Evolutionary conservation across 1,284 basidiomycete genomes (phyloP).

Genomic region (Puccinia polysora): DNA sequence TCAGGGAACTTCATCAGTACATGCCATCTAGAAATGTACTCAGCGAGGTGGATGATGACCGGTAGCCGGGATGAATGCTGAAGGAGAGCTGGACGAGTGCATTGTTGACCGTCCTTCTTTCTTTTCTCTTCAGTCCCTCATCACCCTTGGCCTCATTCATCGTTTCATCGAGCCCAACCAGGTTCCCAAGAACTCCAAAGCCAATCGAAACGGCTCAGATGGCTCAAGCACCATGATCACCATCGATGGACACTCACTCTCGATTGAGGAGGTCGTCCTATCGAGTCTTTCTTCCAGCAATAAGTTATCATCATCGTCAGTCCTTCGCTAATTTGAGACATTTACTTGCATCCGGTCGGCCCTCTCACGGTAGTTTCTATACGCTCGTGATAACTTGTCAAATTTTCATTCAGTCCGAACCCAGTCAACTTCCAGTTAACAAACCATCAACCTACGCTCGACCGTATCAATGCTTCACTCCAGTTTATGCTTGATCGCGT

Average conservation of each 20-base stretch:
- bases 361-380: background rate
- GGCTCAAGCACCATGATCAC: background rate
- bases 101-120: too few relatives aligned
- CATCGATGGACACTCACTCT: conserved; percentile 17
- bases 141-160: too few relatives aligned
- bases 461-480: background rate
- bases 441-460: background rate
- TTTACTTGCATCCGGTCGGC: background rate
- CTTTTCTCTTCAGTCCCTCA: too few relatives aligned
- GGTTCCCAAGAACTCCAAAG: background rate
- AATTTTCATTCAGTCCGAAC: too few relatives aligned
- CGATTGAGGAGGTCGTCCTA: background rate
- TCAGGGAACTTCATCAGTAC: too few relatives aligned
- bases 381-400: too few relatives aligned
- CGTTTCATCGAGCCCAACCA: background rate
- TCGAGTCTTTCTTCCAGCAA: background rate
- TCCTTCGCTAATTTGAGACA: background rate
- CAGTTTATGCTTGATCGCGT: conserved; percentile 25
- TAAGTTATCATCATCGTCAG: background rate
- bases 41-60: too few relatives aligned
- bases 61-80: too few relatives aligned
- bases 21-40: too few relatives aligned
- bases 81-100: too few relatives aligned
- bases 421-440: background rate
- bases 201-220: background rate